Conservation (phyloP, 75 land plant genomes). For the Isoetes taiwanensis region DNA sequence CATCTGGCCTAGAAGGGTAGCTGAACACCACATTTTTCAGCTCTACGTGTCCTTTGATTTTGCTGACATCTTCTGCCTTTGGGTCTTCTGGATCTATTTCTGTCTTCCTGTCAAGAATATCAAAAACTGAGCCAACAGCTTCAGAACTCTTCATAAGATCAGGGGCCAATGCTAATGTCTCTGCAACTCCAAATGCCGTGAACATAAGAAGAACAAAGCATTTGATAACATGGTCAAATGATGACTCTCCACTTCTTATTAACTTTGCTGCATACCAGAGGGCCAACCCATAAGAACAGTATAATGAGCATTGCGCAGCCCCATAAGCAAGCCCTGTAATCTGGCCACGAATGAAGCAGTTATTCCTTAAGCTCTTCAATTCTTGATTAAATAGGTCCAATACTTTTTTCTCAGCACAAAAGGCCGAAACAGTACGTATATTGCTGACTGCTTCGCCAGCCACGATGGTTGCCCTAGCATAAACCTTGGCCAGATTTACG, state of each 20-base stretch:
- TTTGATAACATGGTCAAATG: slow-evolving; percentile 48
- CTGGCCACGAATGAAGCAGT: slow-evolving; percentile 36
- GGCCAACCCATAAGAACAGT: slow-evolving; percentile 44
- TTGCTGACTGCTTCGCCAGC: slow-evolving; percentile 70
- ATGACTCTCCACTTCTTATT: slow-evolving; percentile 24
- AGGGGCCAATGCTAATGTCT: slow-evolving; percentile 13
- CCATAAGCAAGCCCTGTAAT: slow-evolving; percentile 55
- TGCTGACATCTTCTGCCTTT: slow-evolving; percentile 10
- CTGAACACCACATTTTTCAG: slow-evolving; percentile 10
- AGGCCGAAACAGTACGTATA: slow-evolving; percentile 72
- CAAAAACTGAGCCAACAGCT: slow-evolving; percentile 13
- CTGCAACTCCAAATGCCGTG: slow-evolving; percentile 10
- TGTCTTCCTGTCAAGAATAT: slow-evolving; percentile 20
- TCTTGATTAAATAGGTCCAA: slow-evolving; percentile 30
- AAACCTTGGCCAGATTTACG: slow-evolving; percentile 36
- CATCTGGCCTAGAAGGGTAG: slow-evolving; percentile 18
- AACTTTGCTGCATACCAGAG: slow-evolving; percentile 56
- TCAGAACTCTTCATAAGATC: slow-evolving; percentile 12
- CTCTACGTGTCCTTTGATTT: slow-evolving; percentile 13
- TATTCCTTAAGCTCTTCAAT: slow-evolving; percentile 29
- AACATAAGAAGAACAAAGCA: slow-evolving; percentile 38
- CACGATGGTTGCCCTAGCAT: slow-evolving; percentile 39
- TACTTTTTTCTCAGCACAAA: slow-evolving; percentile 43
- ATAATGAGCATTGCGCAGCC: slow-evolving; percentile 34
- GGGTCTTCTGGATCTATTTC: slow-evolving; percentile 13